Conservation (phyloP, 768 basidiomycete species). For the Sistotremastrum niveocremeum region DNA sequence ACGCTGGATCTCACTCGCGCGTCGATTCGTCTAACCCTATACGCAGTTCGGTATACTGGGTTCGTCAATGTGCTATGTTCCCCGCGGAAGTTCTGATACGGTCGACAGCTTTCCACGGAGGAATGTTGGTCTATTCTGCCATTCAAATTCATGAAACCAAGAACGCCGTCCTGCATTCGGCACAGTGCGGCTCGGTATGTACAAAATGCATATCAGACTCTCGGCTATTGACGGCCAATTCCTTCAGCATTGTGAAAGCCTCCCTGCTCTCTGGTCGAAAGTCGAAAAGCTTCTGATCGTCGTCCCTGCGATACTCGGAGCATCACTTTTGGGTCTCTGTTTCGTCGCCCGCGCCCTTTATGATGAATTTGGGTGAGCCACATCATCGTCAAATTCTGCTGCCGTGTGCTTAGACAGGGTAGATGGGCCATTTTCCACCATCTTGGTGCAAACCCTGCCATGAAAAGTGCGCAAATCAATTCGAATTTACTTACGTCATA, state of each 20-base stretch:
- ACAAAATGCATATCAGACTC: conserved; percentile 20
- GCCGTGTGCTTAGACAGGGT: conserved; percentile 4
- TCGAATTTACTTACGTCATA: conserved; percentile 3
- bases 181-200: conserved; percentile 21
- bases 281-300: conserved; percentile 60
- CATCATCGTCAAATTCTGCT: not conserved
- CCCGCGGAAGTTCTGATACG: not conserved
- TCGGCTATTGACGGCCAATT: conserved; percentile 10
- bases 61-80: conserved; percentile 4
- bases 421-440: conserved; percentile 90
- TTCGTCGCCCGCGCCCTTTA: conserved; percentile 63
- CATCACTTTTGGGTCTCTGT: conserved; percentile 50
- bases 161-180: conserved; percentile 21
- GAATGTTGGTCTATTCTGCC: conserved; percentile 58
- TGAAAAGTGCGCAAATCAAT: conserved; percentile 49
- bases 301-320: conserved; percentile 53
- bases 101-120: conserved; percentile 53
- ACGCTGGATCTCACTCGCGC: conserved; percentile 19
- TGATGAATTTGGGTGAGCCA: conserved; percentile 65
- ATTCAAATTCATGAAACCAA: conserved; percentile 70
- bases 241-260: conserved; percentile 33
- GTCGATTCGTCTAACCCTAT: not conserved
- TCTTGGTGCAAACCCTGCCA: conserved; percentile 72
- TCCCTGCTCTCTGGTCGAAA: conserved; percentile 41
- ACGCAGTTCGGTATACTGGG: not conserved